Evolutionary conservation across 495 filamentous ascomycete genomes (phyloP).

Genomic region (Aspergillus mulundensis): DNA sequence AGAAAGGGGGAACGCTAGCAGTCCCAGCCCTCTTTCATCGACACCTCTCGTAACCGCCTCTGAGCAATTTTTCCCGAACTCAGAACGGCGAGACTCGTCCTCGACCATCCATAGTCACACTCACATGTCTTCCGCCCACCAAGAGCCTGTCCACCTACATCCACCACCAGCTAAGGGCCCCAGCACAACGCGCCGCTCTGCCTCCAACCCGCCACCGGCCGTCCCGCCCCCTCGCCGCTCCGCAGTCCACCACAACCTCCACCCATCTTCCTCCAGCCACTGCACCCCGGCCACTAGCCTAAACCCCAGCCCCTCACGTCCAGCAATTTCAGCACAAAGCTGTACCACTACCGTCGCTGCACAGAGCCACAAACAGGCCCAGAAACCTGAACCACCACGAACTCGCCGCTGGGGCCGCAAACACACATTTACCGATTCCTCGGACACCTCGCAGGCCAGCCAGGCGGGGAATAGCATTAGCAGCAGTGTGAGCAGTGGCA

Average conservation of each 20-base stretch:
- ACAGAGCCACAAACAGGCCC: conserved; percentile 23
- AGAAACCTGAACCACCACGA: conserved; percentile 36
- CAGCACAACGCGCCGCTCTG: conserved; percentile 26
- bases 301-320: conserved; percentile 19
- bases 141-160: conserved; percentile 1
- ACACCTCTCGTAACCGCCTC: conserved; percentile 10
- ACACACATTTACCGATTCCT: conserved; percentile 25
- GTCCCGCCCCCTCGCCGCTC: conserved; percentile 40
- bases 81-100: conserved; percentile 28
- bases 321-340: background rate
- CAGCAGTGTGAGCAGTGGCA: background rate
- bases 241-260: conserved; percentile 19
- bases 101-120: conserved; percentile 7
- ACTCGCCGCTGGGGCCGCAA: conserved; percentile 37
- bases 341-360: background rate
- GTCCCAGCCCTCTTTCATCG: conserved; percentile 15
- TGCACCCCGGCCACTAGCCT: conserved; percentile 15
- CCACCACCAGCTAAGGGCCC: background rate
- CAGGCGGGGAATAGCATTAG: background rate
- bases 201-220: conserved; percentile 39
- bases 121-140: conserved; percentile 19
- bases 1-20: conserved; percentile 20
- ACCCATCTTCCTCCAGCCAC: conserved; percentile 25
- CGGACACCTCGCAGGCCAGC: conserved; percentile 3
- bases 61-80: background rate